Percentiles rank a stretch among this genome's conserved stretches.
phyloP scores from a whole-genome alignment of 805 yeast genomes.

The Phaffomyces thermotolerans region DNA sequence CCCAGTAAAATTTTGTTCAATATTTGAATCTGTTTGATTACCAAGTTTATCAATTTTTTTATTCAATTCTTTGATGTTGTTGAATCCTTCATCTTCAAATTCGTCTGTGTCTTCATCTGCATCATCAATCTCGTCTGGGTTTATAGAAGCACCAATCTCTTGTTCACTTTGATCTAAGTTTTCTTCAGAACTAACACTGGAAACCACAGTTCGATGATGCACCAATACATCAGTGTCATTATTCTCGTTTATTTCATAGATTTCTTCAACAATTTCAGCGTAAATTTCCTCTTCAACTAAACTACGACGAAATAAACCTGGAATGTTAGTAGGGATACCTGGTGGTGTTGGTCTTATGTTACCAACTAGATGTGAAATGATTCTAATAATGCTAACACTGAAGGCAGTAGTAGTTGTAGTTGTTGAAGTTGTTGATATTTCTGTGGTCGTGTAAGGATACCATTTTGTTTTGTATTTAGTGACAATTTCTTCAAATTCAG shows the following conservation, averaged over 20 bases:
- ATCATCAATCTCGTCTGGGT: not conserved
- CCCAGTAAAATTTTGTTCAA: too few species aligned
- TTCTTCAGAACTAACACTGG: too few species aligned
- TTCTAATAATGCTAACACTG: not conserved
- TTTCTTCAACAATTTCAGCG: slow-evolving; percentile 3
- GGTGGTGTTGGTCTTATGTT: slow-evolving; percentile 11
- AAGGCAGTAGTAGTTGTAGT: slow-evolving; percentile 7
- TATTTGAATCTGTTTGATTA: too few species aligned
- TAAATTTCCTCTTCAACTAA: not conserved
- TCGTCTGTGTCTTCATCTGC: not conserved
- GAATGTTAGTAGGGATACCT: not conserved
- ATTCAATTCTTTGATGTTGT: not conserved
- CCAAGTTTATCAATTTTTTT: too few species aligned
- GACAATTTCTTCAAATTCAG: slow-evolving; percentile 19
- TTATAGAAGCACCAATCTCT: too few species aligned
- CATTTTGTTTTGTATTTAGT: slow-evolving; percentile 18
- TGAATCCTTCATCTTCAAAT: not conserved
- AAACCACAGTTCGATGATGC: too few species aligned
- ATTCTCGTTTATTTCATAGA: slow-evolving; percentile 2
- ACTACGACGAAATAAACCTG: slow-evolving; percentile 3
- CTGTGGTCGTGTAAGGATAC: slow-evolving; percentile 19
- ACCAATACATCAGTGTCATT: not conserved
- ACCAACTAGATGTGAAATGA: too few species aligned
- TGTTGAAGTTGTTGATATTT: slow-evolving; percentile 4
- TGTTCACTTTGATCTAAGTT: too few species aligned